A percentile compares a stretch with the other conserved stretches of the same genome.
phyloP scores from a whole-genome alignment of 2,329 filamentous ascomycete species.

The Sporothrix humicola region DNA sequence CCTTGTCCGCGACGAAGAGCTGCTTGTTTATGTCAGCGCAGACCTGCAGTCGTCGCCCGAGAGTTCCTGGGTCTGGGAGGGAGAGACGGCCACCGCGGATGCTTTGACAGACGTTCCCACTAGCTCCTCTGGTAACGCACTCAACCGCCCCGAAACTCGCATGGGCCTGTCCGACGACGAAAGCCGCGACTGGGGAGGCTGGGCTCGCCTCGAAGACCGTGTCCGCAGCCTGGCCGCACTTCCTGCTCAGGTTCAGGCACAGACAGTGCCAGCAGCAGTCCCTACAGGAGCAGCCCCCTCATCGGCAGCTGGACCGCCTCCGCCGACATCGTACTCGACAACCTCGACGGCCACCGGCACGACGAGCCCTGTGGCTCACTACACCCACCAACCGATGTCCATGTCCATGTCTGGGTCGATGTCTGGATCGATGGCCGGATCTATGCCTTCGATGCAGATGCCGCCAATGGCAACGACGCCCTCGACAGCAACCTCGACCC shows the following conservation, averaged over 20 bases:
- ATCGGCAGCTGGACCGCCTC: conserved; percentile 27
- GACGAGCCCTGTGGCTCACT: conserved; percentile 29
- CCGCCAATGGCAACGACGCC: not conserved
- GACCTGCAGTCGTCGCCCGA: conserved; percentile 83
- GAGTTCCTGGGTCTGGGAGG: conserved; percentile 83
- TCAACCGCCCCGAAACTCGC: conserved; percentile 55
- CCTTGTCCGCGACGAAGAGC: conserved; percentile 74
- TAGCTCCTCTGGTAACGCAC: conserved; percentile 44
- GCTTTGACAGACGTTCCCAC: not conserved
- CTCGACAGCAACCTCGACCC: not conserved
- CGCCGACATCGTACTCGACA: conserved; percentile 21
- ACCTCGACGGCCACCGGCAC: conserved; percentile 21
- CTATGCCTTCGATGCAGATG: conserved; percentile 40
- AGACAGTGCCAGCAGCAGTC: conserved; percentile 29
- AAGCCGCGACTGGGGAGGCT: conserved; percentile 76
- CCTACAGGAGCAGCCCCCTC: conserved; percentile 36
- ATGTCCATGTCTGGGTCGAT: not conserved
- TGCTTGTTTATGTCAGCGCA: conserved; percentile 82
- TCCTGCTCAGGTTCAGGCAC: not conserved
- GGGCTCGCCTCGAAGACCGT: conserved; percentile 73
- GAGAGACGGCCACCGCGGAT: conserved; percentile 42
- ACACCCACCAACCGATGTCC: conserved; percentile 33
- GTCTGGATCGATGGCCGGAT: conserved; percentile 29
- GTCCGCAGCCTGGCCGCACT: conserved; percentile 59
- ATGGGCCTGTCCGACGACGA: conserved; percentile 63